Conservation (phyloP, 2,329 filamentous ascomycete genomes). For the Aaosphaeria pasadenensis region DNA sequence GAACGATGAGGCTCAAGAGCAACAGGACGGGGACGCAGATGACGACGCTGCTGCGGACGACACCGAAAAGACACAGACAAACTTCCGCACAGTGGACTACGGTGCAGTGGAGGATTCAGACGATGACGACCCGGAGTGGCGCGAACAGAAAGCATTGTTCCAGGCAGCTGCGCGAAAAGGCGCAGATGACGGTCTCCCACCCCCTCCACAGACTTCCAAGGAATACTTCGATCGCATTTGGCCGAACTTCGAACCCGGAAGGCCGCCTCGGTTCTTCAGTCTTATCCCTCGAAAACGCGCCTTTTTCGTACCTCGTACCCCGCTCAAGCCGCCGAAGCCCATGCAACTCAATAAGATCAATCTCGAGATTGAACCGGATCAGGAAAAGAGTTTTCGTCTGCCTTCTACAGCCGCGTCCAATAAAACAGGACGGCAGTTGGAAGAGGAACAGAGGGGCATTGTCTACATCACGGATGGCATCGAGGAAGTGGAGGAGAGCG, state of each 20-base stretch:
- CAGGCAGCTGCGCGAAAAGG: conserved; percentile 19
- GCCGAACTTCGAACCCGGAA: conserved; percentile 74
- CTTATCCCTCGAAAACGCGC: conserved; percentile 79
- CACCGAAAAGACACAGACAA: conserved; percentile 13
- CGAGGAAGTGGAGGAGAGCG: conserved; percentile 43
- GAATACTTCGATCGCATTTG: conserved; percentile 78
- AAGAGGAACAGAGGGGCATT: conserved; percentile 56
- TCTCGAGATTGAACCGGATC: conserved; percentile 80
- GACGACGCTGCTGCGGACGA: conserved; percentile 10
- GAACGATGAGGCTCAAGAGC: conserved; percentile 37
- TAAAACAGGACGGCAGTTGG: conserved; percentile 46
- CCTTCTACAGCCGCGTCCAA: conserved; percentile 52
- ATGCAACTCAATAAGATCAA: conserved; percentile 84
- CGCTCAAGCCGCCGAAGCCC: conserved; percentile 74
- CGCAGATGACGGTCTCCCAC: conserved; percentile 52
- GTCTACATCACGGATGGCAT: conserved; percentile 44
- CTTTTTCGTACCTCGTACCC: conserved; percentile 74
- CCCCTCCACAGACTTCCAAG: conserved; percentile 68
- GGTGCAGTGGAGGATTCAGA: conserved; percentile 22
- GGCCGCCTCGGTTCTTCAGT: conserved; percentile 75
- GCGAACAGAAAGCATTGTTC: conserved; percentile 18
- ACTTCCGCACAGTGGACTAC: conserved; percentile 15
- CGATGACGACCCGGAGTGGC: conserved; percentile 29
- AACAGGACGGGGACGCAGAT: conserved; percentile 15
- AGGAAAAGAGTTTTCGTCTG: conserved; percentile 80